These are phyloP conservation scores for Macrolepiota fuliginosa DNA, from an alignment of 768 basidiomycete genomes.

Conservation along the genomic window DNA sequence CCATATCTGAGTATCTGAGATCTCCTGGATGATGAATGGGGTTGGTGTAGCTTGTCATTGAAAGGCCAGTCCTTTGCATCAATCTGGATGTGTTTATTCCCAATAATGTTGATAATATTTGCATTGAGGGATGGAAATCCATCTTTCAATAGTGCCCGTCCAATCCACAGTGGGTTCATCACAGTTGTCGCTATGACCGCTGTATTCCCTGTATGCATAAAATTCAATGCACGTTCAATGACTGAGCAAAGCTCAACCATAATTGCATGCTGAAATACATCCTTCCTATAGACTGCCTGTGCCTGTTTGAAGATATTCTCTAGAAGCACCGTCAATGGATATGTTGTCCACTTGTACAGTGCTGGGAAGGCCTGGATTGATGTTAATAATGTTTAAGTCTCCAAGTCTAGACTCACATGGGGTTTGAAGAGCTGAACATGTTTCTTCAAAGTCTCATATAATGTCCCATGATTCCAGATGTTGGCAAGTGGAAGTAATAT, in stretches of 20 bases:
- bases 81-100: too few species aligned
- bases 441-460: not conserved
- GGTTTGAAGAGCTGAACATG: not conserved
- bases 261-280: not conserved
- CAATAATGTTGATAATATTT: too few species aligned
- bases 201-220: not conserved
- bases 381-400: not conserved
- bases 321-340: not conserved
- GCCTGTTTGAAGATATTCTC: not conserved
- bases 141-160: too few species aligned
- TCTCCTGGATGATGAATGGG: too few species aligned
- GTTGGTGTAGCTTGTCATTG: too few species aligned
- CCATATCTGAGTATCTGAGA: too few species aligned
- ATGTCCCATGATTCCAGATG: not conserved
- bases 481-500: not conserved
- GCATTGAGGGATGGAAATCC: too few species aligned
- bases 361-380: not conserved
- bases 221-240: not conserved
- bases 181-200: not conserved
- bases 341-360: not conserved
- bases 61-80: too few species aligned
- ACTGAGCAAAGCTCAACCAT: not conserved
- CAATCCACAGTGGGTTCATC: too few species aligned
- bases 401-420: not conserved
- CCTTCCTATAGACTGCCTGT: not conserved